Percentiles rank a stretch among this genome's conserved stretches.
phyloP scores from a whole-genome alignment of 306 rosid genomes.

The Cicer arietinum region DNA sequence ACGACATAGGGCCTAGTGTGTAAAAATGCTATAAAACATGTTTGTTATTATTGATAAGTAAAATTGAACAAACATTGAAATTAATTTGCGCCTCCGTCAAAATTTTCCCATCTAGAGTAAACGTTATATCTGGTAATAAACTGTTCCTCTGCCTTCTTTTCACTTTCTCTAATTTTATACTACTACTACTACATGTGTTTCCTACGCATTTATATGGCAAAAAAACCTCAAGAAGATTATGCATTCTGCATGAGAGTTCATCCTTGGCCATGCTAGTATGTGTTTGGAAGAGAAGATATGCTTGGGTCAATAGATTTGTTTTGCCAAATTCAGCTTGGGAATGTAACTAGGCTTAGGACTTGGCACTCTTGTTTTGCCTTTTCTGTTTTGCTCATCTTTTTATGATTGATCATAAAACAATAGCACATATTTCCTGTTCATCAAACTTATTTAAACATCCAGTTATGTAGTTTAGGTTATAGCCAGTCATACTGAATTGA shows the following conservation, averaged over 20 bases:
- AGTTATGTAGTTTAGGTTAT: conserved; percentile 22
- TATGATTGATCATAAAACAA: background rate
- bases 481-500: conserved; percentile 12
- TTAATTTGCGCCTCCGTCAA: conserved; percentile 7
- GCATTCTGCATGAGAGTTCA: conserved; percentile 5
- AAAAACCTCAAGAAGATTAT: conserved; percentile 24
- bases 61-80: conserved; percentile 33
- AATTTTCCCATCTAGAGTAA: conserved; percentile 17
- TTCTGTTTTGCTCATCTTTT: background rate
- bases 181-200: background rate
- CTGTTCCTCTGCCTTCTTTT: background rate
- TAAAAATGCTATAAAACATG: conserved; percentile 26
- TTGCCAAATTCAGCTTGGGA: background rate
- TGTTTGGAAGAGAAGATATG: conserved; percentile 5
- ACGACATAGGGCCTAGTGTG: conserved; percentile 15
- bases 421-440: background rate
- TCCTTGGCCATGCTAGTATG: conserved; percentile 2
- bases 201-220: background rate
- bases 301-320: conserved; percentile 20
- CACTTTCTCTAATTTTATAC: conserved; percentile 14
- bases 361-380: background rate
- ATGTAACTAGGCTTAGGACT: background rate
- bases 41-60: background rate
- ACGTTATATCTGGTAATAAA: conserved; percentile 16
- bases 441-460: conserved; percentile 14